Percentiles rank a stretch among this genome's conserved stretches.
phyloP scores from a whole-genome alignment of 2,329 filamentous ascomycete genomes.

The Talaromyces sp. region DNA sequence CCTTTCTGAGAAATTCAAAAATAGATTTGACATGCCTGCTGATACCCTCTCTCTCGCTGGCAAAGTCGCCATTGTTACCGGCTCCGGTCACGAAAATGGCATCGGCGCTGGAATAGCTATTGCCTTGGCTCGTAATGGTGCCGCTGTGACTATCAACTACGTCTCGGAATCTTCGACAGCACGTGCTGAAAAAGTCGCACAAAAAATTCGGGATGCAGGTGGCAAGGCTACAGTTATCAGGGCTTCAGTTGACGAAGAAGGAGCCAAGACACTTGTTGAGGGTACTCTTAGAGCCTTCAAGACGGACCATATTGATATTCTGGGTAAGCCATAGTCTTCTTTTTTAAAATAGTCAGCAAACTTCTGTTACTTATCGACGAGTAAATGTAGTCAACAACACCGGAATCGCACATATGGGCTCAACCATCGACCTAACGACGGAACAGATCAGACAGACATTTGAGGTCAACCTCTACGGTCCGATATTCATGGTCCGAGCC shows the following conservation, averaged over 20 bases:
- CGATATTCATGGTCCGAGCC: slow-evolving; percentile 4
- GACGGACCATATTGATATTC: slow-evolving; percentile 5
- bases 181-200: slow-evolving; percentile 3
- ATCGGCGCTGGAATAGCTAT: slow-evolving; percentile 14
- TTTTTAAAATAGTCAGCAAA: neutral
- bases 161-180: neutral
- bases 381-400: slow-evolving; percentile 2
- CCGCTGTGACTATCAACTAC: slow-evolving; percentile 8
- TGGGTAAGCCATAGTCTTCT: neutral
- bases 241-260: neutral
- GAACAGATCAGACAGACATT: slow-evolving; percentile 2
- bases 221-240: slow-evolving; percentile 4
- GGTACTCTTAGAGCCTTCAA: neutral
- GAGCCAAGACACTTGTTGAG: neutral
- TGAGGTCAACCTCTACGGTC: neutral
- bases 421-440: neutral
- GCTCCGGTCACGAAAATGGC: slow-evolving; percentile 11
- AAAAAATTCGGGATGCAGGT: neutral
- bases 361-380: neutral
- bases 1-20: neutral
- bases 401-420: neutral
- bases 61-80: slow-evolving; percentile 10
- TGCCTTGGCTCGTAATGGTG: slow-evolving; percentile 12
- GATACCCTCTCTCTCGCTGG: slow-evolving; percentile 12
- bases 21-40: neutral